A percentile compares a stretch with the other conserved stretches of the same genome.
These are phyloP conservation scores for Ophiosphaerella herpotricha DNA, from an alignment of 2,329 filamentous ascomycete species.

Conservation along the genomic window DNA sequence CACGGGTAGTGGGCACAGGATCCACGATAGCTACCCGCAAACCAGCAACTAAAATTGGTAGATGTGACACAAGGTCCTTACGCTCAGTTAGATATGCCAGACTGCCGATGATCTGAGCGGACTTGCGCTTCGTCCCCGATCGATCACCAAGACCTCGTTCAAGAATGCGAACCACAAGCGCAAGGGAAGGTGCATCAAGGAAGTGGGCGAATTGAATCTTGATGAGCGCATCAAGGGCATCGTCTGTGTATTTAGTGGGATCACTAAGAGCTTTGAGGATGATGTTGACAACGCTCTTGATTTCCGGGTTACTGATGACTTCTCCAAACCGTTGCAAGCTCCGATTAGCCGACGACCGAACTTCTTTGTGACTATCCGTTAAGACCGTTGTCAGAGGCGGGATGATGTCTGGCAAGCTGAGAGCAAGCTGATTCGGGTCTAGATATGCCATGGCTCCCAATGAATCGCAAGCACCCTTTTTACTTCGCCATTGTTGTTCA, in stretches of 20 bases:
- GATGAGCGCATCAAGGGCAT: constrained; percentile 89
- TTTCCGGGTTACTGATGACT: constrained; percentile 96
- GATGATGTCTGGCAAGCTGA: constrained; percentile 94
- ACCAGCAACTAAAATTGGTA: constrained; percentile 90
- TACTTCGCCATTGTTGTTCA: constrained; percentile 96
- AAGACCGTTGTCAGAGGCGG: constrained; percentile 91
- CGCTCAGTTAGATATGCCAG: constrained; percentile 95
- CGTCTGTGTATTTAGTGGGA: constrained; percentile 94
- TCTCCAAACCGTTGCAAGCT: constrained; percentile 97
- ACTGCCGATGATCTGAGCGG: constrained; percentile 96
- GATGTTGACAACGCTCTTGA: constrained; percentile 88
- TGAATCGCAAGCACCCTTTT: constrained; percentile 95
- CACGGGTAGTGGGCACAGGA: constrained; percentile 92
- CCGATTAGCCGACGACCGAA: constrained; percentile 87
- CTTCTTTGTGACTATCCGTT: constrained; percentile 98
- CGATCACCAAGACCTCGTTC: constrained; percentile 89
- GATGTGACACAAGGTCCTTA: constrained; percentile 87
- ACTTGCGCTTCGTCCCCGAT: constrained; percentile 94
- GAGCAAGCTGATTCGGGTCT: constrained; percentile 89
- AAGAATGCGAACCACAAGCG: constrained; percentile 90
- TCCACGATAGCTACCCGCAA: constrained; percentile 89
- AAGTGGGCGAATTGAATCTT: constrained; percentile 99
- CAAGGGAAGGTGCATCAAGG: constrained; percentile 93
- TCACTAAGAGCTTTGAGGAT: constrained; percentile 96
- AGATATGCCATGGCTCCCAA: constrained; percentile 98